phyloP scores from a whole-genome alignment of 2,329 filamentous ascomycete genomes.

The Emergomyces africanus region DNA sequence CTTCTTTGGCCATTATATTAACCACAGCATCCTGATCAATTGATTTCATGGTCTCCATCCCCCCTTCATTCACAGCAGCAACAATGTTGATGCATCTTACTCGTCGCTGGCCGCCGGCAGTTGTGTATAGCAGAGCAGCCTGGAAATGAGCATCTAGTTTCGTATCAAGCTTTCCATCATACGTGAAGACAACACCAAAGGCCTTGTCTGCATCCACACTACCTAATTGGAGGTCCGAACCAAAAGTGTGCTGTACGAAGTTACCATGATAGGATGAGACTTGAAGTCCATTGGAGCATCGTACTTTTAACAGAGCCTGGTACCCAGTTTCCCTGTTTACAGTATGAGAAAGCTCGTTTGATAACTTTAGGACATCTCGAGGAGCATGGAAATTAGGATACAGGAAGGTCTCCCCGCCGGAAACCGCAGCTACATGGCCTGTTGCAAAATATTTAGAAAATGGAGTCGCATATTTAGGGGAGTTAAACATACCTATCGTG shows the following conservation, averaged over 20 bases:
- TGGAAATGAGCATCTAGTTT: conserved; percentile 98
- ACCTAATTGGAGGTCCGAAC: conserved; percentile 87
- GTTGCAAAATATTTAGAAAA: conserved; percentile 8
- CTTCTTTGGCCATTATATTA: conserved; percentile 78
- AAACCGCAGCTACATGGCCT: conserved; percentile 74
- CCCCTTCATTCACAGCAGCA: conserved; percentile 76
- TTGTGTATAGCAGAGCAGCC: conserved; percentile 86
- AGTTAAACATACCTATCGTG: conserved; percentile 55
- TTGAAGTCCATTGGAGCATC: conserved; percentile 92
- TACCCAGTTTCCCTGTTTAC: conserved; percentile 86
- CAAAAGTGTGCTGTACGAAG: conserved; percentile 91
- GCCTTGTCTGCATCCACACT: conserved; percentile 89
- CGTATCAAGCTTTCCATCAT: conserved; percentile 93
- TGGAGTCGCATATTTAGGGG: conserved; percentile 8
- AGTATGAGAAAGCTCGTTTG: conserved; percentile 72
- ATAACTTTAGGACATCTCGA: conserved; percentile 71
- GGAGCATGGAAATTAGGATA: conserved; percentile 92
- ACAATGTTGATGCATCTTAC: conserved; percentile 91
- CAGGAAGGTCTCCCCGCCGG: conserved; percentile 92
- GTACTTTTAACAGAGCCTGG: conserved; percentile 95
- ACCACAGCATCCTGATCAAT: conserved; percentile 93
- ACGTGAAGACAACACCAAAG: conserved; percentile 78
- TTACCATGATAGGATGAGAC: conserved; percentile 91
- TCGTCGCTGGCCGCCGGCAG: conserved; percentile 72
- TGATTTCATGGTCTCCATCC: conserved; percentile 75